Percentiles rank a stretch among this genome's conserved stretches.
Conservation (phyloP, 2,329 filamentous ascomycete genomes). For the Monosporascus sp. region DNA sequence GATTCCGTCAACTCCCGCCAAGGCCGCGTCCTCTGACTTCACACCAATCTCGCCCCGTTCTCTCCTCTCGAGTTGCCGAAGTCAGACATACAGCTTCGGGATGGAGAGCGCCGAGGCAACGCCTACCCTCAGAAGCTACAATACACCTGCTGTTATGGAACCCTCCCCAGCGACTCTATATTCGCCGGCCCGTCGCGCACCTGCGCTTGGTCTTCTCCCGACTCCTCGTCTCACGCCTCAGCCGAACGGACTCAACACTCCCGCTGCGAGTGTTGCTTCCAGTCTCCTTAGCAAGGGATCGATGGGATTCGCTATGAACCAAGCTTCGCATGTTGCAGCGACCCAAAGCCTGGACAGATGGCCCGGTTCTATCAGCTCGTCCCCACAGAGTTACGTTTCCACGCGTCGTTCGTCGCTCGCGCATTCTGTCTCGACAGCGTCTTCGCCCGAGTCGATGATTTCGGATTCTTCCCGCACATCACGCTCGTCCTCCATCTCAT, state of each 20-base stretch:
- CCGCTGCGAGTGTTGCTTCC: slow-evolving; percentile 51
- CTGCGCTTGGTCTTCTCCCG: slow-evolving; percentile 50
- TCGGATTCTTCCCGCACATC: slow-evolving; percentile 58
- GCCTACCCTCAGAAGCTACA: slow-evolving; percentile 36
- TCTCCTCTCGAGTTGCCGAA: slow-evolving; percentile 38
- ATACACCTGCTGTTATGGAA: slow-evolving; percentile 45
- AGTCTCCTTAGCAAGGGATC: slow-evolving; percentile 46
- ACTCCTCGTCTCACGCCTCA: slow-evolving; percentile 56
- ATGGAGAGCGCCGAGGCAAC: slow-evolving; percentile 35
- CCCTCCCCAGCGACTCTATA: slow-evolving; percentile 38
- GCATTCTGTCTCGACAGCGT: slow-evolving; percentile 57
- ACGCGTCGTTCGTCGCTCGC: slow-evolving; percentile 58
- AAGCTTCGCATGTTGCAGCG: slow-evolving; percentile 41
- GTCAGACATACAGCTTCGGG: slow-evolving; percentile 27
- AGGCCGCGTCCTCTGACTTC: slow-evolving; percentile 28
- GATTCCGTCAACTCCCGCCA: slow-evolving; percentile 29
- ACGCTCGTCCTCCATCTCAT: slow-evolving; percentile 61
- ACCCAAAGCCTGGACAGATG: slow-evolving; percentile 50
- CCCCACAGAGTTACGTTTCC: slow-evolving; percentile 45
- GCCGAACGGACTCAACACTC: slow-evolving; percentile 51
- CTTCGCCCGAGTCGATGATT: slow-evolving; percentile 63
- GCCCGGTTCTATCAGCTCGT: slow-evolving; percentile 42
- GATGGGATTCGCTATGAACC: slow-evolving; percentile 57
- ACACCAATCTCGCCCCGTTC: slow-evolving; percentile 36
- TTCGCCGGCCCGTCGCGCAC: slow-evolving; percentile 42